Evolutionary conservation across 2,329 filamentous ascomycete species (phyloP).

Genomic region (Hypomyces rosellus): DNA sequence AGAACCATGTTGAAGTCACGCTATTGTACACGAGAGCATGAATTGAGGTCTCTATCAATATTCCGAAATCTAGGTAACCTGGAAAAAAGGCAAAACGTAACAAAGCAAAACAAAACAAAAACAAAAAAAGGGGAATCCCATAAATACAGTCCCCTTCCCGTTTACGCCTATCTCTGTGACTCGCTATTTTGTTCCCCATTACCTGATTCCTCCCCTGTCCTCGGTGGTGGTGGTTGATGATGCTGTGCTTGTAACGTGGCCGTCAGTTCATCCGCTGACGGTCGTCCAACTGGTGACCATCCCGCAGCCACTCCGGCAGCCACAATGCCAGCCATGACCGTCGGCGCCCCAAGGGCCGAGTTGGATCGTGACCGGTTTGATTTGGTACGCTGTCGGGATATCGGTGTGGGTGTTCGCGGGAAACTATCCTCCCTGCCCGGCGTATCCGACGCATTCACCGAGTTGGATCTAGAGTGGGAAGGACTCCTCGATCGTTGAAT

Average conservation of each 20-base stretch:
- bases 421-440: slow-evolving; percentile 53
- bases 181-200: slow-evolving; percentile 15
- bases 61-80: background rate
- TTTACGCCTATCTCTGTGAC: slow-evolving; percentile 21
- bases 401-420: slow-evolving; percentile 46
- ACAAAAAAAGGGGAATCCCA: slow-evolving; percentile 12
- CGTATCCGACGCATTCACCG: slow-evolving; percentile 54
- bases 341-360: slow-evolving; percentile 66
- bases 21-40: too few species aligned
- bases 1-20: background rate
- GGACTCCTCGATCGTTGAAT: slow-evolving; percentile 56
- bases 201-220: slow-evolving; percentile 14
- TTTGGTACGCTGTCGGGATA: slow-evolving; percentile 58
- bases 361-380: slow-evolving; percentile 61
- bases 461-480: slow-evolving; percentile 59
- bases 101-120: slow-evolving; percentile 5
- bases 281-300: slow-evolving; percentile 64
- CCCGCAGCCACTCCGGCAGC: slow-evolving; percentile 69
- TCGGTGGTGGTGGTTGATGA: slow-evolving; percentile 2
- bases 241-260: slow-evolving; percentile 10
- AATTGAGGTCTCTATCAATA: slow-evolving; percentile 1
- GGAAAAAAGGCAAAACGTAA: slow-evolving; percentile 1
- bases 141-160: slow-evolving; percentile 13
- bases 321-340: slow-evolving; percentile 78
- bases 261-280: slow-evolving; percentile 21